phyloP scores from a whole-genome alignment of 371 early-diverging fungal genomes.

The Chytridiales sp. region DNA sequence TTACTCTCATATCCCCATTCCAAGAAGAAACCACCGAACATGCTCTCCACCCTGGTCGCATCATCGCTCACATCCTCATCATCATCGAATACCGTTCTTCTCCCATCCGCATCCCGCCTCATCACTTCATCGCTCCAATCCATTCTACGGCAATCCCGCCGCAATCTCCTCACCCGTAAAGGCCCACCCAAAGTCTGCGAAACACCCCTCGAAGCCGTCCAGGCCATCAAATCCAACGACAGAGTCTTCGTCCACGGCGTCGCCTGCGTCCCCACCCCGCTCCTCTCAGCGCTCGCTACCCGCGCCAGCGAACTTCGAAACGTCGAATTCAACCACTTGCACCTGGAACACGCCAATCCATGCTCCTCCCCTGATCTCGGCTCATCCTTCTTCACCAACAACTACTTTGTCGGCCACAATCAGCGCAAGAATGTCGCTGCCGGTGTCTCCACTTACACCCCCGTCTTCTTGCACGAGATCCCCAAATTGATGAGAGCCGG shows the following conservation, averaged over 20 bases:
- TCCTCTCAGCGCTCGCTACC: slow-evolving; percentile 31
- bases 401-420: slow-evolving; percentile 48
- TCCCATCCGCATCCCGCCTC: background rate
- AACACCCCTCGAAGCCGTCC: slow-evolving; percentile 44
- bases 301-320: slow-evolving; percentile 28
- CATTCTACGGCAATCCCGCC: background rate
- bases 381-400: slow-evolving; percentile 38
- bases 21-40: too few species aligned
- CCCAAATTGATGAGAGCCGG: slow-evolving; percentile 40
- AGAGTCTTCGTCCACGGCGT: slow-evolving; percentile 49
- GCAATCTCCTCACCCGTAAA: slow-evolving; percentile 16
- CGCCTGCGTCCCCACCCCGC: slow-evolving; percentile 21
- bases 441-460: slow-evolving; percentile 41
- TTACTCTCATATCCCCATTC: too few species aligned
- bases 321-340: slow-evolving; percentile 46
- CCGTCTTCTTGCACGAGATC: slow-evolving; percentile 44
- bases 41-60: background rate
- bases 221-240: slow-evolving; percentile 26
- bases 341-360: slow-evolving; percentile 42
- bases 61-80: background rate
- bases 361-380: slow-evolving; percentile 18
- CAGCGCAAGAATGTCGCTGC: slow-evolving; percentile 37
- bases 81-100: background rate
- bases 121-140: background rate
- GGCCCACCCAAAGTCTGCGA: slow-evolving; percentile 27